Base-by-base conservation (phyloP, 1,139 yeast species). In the Geotrichum carabidarum region DNA sequence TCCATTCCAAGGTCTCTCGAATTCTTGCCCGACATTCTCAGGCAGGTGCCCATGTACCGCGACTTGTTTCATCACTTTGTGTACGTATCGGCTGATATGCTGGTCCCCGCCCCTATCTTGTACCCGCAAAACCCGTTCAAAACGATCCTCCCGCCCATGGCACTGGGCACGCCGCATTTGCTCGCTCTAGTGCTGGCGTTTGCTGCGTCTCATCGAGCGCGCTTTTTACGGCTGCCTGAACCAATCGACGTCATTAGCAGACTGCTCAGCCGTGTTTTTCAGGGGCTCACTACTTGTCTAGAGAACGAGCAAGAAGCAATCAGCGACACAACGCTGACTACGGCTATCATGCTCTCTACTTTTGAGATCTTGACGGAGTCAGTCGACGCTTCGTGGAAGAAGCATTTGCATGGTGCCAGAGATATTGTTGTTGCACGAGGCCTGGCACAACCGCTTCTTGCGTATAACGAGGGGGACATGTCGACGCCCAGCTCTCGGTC, bases 81-180 rank as follows among this genome's bases (percentile, higher is more conserved):
- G n/a, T 74, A 79, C 54, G 80, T 81, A 9, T 85, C 88, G 0
- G 79, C 90, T 1, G 76, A 76, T 44, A 73, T 78, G 42, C 71
- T 86, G 38, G 89, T 84, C 5, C 93, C 94, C 0, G 84, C 88
- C 0, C 89, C 90, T 5, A 53, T 60, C 6, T 63, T 78, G 2
- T 83, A 83, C 63, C 74, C 70, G 22, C 81, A 80, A 22, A 86
- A 86, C 62, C 95, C 95, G 0, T 85, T 86, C 69, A 78, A 78
- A 57, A 77, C 77, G 7, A 69, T 84, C 4, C 67, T 86, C 14
- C 93, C 94, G 0, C 80, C 79, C 59, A 77, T 86, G 79, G 91
- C 94, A 0, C 74, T 84, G 76, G 74, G 77, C 15, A 79, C 86
- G 0, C 72, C 73, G n/a, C 73, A 72, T 15, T 69, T 86, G 11